A percentile compares a stretch with the other conserved stretches of the same genome.
Evolutionary conservation across 805 yeast species (phyloP).

Genomic region (Metschnikowia cerradonensis): DNA sequence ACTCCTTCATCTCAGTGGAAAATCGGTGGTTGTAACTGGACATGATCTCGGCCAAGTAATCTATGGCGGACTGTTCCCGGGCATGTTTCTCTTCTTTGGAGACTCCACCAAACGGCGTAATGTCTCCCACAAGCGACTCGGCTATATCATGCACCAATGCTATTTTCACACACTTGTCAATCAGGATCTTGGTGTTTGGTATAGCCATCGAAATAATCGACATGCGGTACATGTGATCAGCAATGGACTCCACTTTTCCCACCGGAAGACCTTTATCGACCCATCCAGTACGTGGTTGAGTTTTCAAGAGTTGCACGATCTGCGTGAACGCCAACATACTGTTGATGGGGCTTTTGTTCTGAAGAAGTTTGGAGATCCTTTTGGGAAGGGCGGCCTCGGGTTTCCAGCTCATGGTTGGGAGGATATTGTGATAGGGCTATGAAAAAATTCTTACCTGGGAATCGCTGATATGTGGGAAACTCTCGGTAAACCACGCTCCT

Average conservation of each 20-base stretch:
- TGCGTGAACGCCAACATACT: constrained; percentile 59
- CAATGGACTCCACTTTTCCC: constrained; percentile 61
- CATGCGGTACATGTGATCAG: constrained; percentile 98
- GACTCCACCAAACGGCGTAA: constrained; percentile 70
- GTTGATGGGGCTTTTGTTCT: constrained; percentile 31
- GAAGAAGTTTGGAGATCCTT: constrained; percentile 36
- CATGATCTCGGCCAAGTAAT: constrained; percentile 58
- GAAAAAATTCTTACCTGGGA: neutral
- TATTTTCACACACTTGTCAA: constrained; percentile 72
- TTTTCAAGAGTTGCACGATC: constrained; percentile 66
- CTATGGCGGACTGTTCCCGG: constrained; percentile 71
- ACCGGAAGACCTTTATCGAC: constrained; percentile 55
- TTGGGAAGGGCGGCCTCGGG: constrained; percentile 53
- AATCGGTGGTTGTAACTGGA: constrained; percentile 60
- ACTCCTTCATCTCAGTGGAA: constrained; percentile 59
- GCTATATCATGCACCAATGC: constrained; percentile 93
- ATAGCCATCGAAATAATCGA: constrained; percentile 73
- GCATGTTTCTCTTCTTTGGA: constrained; percentile 78
- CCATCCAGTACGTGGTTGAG: constrained; percentile 94
- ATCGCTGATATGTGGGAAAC: neutral
- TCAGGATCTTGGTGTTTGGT: constrained; percentile 50
- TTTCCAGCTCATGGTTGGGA: constrained; percentile 39
- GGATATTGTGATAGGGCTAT: neutral
- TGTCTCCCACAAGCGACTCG: constrained; percentile 90
- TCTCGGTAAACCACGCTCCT: neutral